Evolutionary conservation across 2,329 filamentous ascomycete genomes (phyloP).

Genomic region (Intubia oerlemansii): DNA sequence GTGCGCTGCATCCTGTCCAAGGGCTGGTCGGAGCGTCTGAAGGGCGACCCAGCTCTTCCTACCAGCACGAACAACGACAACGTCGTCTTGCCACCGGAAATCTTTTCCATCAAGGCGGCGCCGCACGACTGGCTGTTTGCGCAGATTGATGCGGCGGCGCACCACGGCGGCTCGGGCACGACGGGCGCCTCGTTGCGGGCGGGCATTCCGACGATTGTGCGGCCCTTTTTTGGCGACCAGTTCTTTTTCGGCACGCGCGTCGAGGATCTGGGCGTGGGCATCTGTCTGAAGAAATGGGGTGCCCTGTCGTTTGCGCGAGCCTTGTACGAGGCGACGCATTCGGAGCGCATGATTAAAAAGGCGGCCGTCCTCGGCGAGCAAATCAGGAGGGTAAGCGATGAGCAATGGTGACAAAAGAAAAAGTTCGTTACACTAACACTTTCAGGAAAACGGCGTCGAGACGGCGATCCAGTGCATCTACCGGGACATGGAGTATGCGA

Average conservation of each 20-base stretch:
- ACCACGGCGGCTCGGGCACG: conserved; percentile 87
- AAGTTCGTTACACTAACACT: too few species aligned
- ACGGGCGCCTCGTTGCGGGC: conserved; percentile 83
- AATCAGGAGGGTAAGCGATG: too few species aligned
- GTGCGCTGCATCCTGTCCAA: conserved; percentile 90
- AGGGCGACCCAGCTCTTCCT: background rate
- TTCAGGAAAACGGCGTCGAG: conserved; percentile 75
- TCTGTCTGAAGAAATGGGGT: conserved; percentile 75
- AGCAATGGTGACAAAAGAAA: too few species aligned
- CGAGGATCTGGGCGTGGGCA: conserved; percentile 81
- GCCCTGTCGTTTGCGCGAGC: conserved; percentile 69
- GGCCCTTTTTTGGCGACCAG: conserved; percentile 95
- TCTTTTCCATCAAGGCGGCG: conserved; percentile 71
- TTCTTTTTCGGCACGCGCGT: conserved; percentile 86
- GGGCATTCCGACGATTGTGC: conserved; percentile 82
- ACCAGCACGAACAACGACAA: conserved; percentile 20
- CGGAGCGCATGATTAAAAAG: conserved; percentile 77
- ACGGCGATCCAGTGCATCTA: conserved; percentile 84
- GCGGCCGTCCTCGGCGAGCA: conserved; percentile 63
- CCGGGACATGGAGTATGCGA: conserved; percentile 84
- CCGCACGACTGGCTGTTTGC: conserved; percentile 94
- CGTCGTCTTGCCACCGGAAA: conserved; percentile 54
- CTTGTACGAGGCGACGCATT: conserved; percentile 79
- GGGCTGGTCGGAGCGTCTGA: conserved; percentile 73
- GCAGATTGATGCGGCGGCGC: conserved; percentile 82